Base-by-base conservation (phyloP, 1,284 basidiomycete species). In the Ceratobasidium papillatum region DNA sequence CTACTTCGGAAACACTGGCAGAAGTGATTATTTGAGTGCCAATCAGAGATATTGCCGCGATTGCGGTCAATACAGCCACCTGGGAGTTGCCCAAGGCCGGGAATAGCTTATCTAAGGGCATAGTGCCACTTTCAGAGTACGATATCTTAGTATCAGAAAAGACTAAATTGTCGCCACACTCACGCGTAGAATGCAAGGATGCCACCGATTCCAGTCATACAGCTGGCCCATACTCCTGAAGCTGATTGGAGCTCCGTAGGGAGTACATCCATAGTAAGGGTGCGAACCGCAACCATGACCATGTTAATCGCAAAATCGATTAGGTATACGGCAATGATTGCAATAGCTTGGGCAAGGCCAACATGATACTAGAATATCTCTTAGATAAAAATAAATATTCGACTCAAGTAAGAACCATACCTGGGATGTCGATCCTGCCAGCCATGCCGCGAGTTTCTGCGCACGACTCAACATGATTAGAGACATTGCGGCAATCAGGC, bases 261-360 rank as follows among this genome's bases (percentile, higher is more conserved):
- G 0, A 87, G 80, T 2, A 86, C 84, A 79, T 89, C 87, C 45
- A 85, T 83, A 49, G 83, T 80, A 38, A 85, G 78, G 4, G 84
- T 84, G 69, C 84, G 80, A 77, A 84, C 83, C 0, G 82, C 82
- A 22, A 81, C 81, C 85, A 74, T 77, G 89, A 90, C 89, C 38
- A 91, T 95, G 80, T 99, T 99, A 77, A 99, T 92, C 38, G 91
- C 89, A 79, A 99, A 98, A 83, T 99, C 97, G 69, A 99, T 92
- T 45, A 91, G 85, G 80, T 94, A 98, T 62, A 99, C 94, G 1
- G 95, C 86, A 17, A 95, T 78, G 2, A 98, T 88, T 14, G 96
- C 97, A 11, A 98, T 85, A 77, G 86, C 88, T 64, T 96, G 89
- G 0, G 92, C 92, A 25, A 72, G 38, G 38, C 52, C 52, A 30